Conservation (phyloP, 805 yeast species). For the Suhomyces canberraensis region DNA sequence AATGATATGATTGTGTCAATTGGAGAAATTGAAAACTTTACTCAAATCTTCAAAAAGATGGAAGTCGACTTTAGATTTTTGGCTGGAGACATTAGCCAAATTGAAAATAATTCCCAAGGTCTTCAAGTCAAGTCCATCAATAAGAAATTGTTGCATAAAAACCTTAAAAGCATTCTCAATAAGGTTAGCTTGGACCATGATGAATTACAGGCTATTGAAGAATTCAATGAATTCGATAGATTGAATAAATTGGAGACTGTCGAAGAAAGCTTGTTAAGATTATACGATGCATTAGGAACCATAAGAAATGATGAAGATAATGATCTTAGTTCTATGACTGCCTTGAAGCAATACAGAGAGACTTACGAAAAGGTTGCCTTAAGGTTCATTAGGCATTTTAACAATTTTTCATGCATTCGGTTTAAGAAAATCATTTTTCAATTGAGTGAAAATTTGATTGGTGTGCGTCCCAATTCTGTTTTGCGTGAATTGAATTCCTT, state of each 20-base stretch:
- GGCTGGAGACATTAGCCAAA: slow-evolving; percentile 62
- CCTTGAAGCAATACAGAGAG: slow-evolving; percentile 62
- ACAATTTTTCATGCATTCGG: slow-evolving; percentile 28
- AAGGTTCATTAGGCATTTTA: slow-evolving; percentile 48
- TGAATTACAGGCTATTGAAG: slow-evolving; percentile 46
- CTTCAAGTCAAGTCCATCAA: slow-evolving; percentile 80
- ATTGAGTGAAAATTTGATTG: slow-evolving; percentile 26
- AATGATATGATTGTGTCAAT: slow-evolving; percentile 33
- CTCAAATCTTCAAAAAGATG: slow-evolving; percentile 37
- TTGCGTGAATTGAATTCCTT: slow-evolving; percentile 25
- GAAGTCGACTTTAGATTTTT: slow-evolving; percentile 40
- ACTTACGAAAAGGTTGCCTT: slow-evolving; percentile 56
- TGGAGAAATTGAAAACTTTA: slow-evolving; percentile 35
- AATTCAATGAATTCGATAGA: slow-evolving; percentile 49
- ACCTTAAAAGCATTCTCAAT: slow-evolving; percentile 61
- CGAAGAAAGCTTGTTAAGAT: slow-evolving; percentile 53
- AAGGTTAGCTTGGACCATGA: slow-evolving; percentile 65
- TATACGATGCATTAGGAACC: slow-evolving; percentile 64
- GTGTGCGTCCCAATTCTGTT: slow-evolving; percentile 20
- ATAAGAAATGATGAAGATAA: slow-evolving; percentile 48
- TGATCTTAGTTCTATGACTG: slow-evolving; percentile 62
- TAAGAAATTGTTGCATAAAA: slow-evolving; percentile 69
- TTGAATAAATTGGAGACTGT: slow-evolving; percentile 39
- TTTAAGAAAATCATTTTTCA: slow-evolving; percentile 42
- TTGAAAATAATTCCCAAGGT: slow-evolving; percentile 77